Evolutionary conservation across 345 rosid genomes (phyloP).

Genomic region (Aurinia saxatilis): DNA sequence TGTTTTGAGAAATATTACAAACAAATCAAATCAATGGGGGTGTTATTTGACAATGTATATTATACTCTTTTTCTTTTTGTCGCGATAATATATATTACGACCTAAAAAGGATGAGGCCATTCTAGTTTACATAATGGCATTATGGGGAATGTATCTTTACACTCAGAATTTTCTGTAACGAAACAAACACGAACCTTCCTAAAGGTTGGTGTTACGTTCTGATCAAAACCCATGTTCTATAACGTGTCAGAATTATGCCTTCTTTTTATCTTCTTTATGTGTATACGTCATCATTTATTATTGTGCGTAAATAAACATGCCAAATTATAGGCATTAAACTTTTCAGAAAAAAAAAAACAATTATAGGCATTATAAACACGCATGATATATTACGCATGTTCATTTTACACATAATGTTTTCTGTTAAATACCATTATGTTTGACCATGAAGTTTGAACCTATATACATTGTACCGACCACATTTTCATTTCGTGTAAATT

Average conservation of each 20-base stretch:
- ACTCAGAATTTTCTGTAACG: conserved; percentile 26
- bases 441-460: not conserved
- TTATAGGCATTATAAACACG: too few relatives aligned
- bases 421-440: too few relatives aligned
- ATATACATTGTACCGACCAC: not conserved
- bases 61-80: too few relatives aligned
- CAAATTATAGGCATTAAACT: too few relatives aligned
- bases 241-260: conserved; percentile 33
- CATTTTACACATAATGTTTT: too few relatives aligned
- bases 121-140: conserved; percentile 11
- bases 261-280: conserved; percentile 18
- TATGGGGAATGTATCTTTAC: conserved; percentile 30
- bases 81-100: too few relatives aligned
- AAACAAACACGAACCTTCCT: conserved; percentile 29
- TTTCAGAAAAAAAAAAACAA: too few relatives aligned
- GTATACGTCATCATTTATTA: conserved; percentile 4
- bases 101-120: not conserved
- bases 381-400: too few relatives aligned
- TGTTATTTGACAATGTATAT: too few relatives aligned
- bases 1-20: too few relatives aligned
- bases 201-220: conserved; percentile 19
- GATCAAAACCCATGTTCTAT: conserved; percentile 37
- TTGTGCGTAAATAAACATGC: not conserved
- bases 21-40: too few relatives aligned
- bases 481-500: not conserved